Evolutionary conservation across 2,329 filamentous ascomycete species (phyloP), one percentile per base, ranked within the genome.

Genomic region (Ascochyta koolunga): DNA sequence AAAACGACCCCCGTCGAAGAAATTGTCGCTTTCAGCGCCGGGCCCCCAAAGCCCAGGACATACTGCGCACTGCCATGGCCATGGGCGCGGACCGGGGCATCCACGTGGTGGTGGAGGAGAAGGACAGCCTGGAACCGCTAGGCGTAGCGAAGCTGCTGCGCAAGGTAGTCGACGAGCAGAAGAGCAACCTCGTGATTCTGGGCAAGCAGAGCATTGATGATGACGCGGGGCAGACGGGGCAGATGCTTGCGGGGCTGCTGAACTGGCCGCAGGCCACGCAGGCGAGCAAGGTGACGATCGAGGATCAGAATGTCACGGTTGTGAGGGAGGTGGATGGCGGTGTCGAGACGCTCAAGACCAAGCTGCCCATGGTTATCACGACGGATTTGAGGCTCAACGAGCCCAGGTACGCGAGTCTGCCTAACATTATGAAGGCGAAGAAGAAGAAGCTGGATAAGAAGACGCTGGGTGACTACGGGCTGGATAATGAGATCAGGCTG

Each of bases 371-470:
- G 87, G 81, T 99, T 46, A 90, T 99, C 67, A 99, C 95, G 58
- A 96, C 95, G 58, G 95, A 99, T 80, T 77, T 99, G 79, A 82
- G 95, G 46, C 80, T 99, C 75, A 99, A 99, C 73, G 91, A 96
- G 84, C 95, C 95, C 55, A 83, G 95, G 61, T 99, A 96, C 76
- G 95, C 93, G 19, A 96, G 87, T 77, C 77, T 99, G 84, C 93
- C 93, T 44, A 98, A 98, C 75, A 98, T 99, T 63, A 99, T 99
- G 95, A 99, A 98, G 88, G 95, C 95, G 47, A 99, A 99, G 89
- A 99, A 98, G 90, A 99, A 99, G 89, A 90, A 90, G 71, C 72
- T 99, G 67, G 91, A 95, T 70, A 98, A 97, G 89, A 89, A 91
- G 83, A 91, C 84, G 62, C 76, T 97, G 74, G 83, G 81, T 52